Evolutionary conservation across 2,329 filamentous ascomycete species (phyloP).

Genomic region (Diaporthe sp.): DNA sequence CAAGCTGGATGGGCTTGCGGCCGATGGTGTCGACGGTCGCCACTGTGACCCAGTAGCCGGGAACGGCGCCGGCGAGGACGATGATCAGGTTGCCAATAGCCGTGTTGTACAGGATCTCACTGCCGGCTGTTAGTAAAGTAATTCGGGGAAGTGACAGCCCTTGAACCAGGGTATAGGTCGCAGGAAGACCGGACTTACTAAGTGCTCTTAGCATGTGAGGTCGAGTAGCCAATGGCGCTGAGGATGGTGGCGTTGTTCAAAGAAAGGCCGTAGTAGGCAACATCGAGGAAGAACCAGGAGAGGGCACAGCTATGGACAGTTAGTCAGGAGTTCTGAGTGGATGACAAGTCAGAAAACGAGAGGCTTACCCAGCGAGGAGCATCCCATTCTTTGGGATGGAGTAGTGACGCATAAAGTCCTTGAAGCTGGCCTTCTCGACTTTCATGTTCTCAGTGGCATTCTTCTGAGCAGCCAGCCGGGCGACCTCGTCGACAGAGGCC

Average conservation of each 20-base stretch:
- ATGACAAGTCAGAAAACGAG: background rate
- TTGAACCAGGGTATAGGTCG: no score
- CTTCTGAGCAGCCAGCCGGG: constrained; percentile 70
- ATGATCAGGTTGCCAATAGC: constrained; percentile 85
- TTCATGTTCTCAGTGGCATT: constrained; percentile 68
- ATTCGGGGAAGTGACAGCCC: background rate
- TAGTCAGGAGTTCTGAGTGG: background rate
- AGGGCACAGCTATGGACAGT: constrained; percentile 79
- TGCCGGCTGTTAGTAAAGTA: constrained; percentile 49
- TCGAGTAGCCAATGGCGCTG: constrained; percentile 78
- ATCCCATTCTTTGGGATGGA: constrained; percentile 78
- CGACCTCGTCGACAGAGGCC: constrained; percentile 75
- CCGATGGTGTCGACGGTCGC: constrained; percentile 77
- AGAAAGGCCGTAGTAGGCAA: constrained; percentile 76
- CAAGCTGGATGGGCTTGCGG: constrained; percentile 82
- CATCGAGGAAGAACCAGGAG: constrained; percentile 83
- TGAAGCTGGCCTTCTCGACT: constrained; percentile 78
- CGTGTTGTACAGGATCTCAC: constrained; percentile 79
- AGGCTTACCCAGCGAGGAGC: constrained; percentile 59
- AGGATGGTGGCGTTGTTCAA: constrained; percentile 84
- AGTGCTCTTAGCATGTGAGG: constrained; percentile 62
- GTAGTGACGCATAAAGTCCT: constrained; percentile 81
- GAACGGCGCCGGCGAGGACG: constrained; percentile 82
- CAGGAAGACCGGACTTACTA: background rate
- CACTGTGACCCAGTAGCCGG: constrained; percentile 86